Evolutionary conservation across 371 early-diverging fungal genomes (phyloP).

Genomic region (Saksenaea vasiformis): DNA sequence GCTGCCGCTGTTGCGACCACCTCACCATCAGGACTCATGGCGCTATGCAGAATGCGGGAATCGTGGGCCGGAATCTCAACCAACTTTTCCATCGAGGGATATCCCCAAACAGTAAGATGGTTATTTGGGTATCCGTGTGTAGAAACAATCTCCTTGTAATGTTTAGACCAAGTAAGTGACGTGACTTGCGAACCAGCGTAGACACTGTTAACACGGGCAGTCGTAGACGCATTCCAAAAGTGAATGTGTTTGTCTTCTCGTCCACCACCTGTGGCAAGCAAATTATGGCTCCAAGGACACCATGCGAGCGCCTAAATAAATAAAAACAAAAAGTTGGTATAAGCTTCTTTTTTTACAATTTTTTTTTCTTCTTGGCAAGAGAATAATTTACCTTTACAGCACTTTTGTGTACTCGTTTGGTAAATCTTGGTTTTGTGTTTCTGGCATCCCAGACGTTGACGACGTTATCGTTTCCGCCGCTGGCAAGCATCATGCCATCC

Average conservation of each 20-base stretch:
- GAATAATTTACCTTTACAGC: conserved; percentile 81
- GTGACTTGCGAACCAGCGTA: conserved; percentile 95
- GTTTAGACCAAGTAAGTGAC: conserved; percentile 88
- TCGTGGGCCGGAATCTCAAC: conserved; percentile 87
- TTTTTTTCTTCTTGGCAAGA: not conserved
- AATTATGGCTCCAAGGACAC: conserved; percentile 96
- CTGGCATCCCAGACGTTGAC: conserved; percentile 95
- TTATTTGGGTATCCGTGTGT: conserved; percentile 94
- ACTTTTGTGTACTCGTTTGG: conserved; percentile 78
- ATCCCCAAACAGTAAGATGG: conserved; percentile 89
- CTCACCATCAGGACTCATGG: conserved; percentile 93
- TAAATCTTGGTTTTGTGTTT: conserved; percentile 61
- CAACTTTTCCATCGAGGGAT: conserved; percentile 79
- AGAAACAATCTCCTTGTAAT: conserved; percentile 91
- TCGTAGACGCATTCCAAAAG: conserved; percentile 93
- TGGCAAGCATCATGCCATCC: conserved; percentile 88
- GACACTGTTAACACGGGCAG: conserved; percentile 65
- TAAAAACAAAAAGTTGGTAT: not conserved
- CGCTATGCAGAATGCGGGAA: conserved; percentile 86
- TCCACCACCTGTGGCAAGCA: conserved; percentile 98
- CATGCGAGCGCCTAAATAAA: conserved; percentile 91
- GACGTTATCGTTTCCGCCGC: conserved; percentile 97
- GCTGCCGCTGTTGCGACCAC: conserved; percentile 89
- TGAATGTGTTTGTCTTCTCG: conserved; percentile 89
- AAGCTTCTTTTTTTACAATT: not conserved